Percentiles rank a stretch among this genome's conserved stretches.
Evolutionary conservation across 495 filamentous ascomycete genomes (phyloP).

Genomic region (Pyrenula massariospora): DNA sequence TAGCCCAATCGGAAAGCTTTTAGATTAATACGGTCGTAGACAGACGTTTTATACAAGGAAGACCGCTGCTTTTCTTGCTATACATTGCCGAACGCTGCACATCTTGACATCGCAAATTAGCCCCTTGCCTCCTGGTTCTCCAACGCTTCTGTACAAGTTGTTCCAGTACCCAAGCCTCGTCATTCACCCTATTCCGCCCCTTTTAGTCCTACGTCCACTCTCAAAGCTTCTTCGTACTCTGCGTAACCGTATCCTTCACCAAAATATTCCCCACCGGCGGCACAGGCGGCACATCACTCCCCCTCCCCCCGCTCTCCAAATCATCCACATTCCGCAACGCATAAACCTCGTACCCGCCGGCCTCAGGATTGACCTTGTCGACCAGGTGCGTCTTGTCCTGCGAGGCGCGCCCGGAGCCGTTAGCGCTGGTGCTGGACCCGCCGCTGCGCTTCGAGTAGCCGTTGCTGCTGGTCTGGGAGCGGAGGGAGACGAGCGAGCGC

Average conservation of each 20-base stretch:
- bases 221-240: too few species aligned
- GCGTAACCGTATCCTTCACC: neutral
- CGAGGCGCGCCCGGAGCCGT: neutral
- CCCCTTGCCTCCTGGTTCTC: too few species aligned
- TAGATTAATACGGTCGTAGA: too few species aligned
- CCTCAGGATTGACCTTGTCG: neutral
- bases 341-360: neutral
- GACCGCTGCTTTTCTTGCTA: too few species aligned
- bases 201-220: too few species aligned
- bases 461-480: neutral
- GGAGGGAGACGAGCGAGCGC: neutral
- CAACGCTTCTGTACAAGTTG: too few species aligned
- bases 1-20: too few species aligned
- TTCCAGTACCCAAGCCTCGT: too few species aligned
- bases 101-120: too few species aligned
- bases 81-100: too few species aligned
- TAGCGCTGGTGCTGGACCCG: neutral
- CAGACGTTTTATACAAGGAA: too few species aligned
- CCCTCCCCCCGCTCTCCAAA: neutral
- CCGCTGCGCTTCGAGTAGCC: neutral
- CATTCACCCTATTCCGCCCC: too few species aligned
- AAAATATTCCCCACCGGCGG: neutral
- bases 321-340: neutral
- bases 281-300: neutral
- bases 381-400: neutral